phyloP scores from a whole-genome alignment of 371 early-diverging fungal species.

The Nematocida minor region DNA sequence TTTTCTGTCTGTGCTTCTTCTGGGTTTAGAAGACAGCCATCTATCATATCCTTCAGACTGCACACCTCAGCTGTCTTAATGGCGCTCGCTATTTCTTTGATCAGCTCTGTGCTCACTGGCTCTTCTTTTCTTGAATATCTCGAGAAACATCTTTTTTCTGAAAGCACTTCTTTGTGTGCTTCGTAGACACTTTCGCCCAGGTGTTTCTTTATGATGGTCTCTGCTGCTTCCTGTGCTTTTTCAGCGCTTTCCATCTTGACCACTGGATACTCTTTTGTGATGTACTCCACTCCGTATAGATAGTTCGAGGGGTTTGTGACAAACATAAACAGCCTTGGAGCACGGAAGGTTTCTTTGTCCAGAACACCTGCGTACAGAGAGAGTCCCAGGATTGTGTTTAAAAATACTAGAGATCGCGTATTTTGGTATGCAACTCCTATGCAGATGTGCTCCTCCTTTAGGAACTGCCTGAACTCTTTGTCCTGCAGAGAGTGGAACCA shows the following conservation, averaged over 20 bases:
- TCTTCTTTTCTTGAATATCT: neutral
- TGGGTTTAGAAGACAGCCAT: conserved; percentile 9
- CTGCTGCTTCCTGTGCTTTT: neutral
- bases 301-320: conserved; percentile 17
- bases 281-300: neutral
- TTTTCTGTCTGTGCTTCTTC: neutral
- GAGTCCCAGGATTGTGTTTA: conserved; percentile 20
- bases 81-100: neutral
- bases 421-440: conserved; percentile 24
- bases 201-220: neutral
- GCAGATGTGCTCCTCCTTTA: conserved; percentile 52
- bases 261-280: neutral
- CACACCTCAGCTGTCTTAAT: neutral
- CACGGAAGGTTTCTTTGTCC: conserved; percentile 15
- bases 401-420: conserved; percentile 3
- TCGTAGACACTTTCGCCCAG: neutral
- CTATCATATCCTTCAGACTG: conserved; percentile 5
- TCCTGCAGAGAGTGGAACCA: conserved; percentile 27
- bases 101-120: neutral
- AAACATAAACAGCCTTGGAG: conserved; percentile 36
- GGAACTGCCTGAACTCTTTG: conserved; percentile 14
- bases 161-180: neutral
- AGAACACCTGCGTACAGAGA: conserved; percentile 40
- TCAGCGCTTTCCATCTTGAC: neutral
- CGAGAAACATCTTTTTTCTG: neutral